A percentile compares a stretch with the other conserved stretches of the same genome.
Conservation (phyloP, 176 grass and related monocot species). For the Aegilops tauschii region DNA sequence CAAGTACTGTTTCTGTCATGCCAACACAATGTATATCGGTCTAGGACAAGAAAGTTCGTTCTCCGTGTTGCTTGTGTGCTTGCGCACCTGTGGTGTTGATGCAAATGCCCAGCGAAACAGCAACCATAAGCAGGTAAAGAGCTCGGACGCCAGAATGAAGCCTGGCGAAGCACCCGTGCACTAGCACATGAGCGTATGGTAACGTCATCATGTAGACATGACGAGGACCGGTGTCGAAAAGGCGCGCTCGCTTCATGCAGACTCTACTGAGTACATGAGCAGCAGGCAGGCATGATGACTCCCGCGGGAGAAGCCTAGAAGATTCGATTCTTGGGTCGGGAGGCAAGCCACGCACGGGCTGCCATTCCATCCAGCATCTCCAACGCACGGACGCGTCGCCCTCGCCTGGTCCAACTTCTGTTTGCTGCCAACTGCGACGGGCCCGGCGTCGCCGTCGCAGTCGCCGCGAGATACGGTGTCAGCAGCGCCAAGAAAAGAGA, state of each 20-base stretch:
- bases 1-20: background rate
- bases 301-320: background rate
- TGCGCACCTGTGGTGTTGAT: no score
- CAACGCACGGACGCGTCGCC: background rate
- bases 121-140: no score
- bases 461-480: constrained; percentile 9
- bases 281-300: background rate
- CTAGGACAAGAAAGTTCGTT: background rate
- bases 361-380: background rate
- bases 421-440: background rate
- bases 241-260: background rate
- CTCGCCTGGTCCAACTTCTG: background rate
- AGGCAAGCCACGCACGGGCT: no score
- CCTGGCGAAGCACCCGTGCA: no score
- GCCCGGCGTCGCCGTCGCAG: background rate
- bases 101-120: no score
- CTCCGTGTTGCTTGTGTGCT: no score
- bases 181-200: no score
- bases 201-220: no score
- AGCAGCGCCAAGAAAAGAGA: background rate
- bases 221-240: background rate
- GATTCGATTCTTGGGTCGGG: background rate
- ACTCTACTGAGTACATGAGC: background rate
- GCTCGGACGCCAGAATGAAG: no score
- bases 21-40: background rate